These are phyloP conservation scores for Amanita subjunquillea DNA, from an alignment of 768 basidiomycete species.

Conservation along the genomic window DNA sequence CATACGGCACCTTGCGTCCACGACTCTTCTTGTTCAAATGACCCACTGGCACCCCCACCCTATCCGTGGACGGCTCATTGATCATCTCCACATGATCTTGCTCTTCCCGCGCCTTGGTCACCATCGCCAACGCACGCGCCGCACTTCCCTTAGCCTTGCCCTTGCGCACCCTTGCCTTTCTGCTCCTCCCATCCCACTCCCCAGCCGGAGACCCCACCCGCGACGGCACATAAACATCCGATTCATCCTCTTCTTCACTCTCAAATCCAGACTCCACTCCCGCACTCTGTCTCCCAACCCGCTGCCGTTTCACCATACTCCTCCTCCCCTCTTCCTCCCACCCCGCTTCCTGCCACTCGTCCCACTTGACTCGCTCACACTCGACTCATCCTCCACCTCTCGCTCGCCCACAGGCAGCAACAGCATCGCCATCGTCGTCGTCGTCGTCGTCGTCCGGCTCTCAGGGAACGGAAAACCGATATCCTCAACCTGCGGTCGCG, in stretches of 20 bases:
- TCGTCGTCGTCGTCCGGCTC: neutral
- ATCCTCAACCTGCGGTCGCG: neutral
- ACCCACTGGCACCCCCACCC: slow-evolving; percentile 6
- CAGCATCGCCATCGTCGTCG: no score
- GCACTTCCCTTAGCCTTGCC: slow-evolving; percentile 25
- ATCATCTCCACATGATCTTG: slow-evolving; percentile 6
- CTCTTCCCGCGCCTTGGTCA: slow-evolving; percentile 13
- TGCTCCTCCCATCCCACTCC: slow-evolving; percentile 1
- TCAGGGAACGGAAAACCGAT: neutral
- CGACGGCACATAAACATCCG: slow-evolving; percentile 20
- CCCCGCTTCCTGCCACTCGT: neutral
- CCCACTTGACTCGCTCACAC: neutral
- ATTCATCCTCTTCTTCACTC: slow-evolving; percentile 14
- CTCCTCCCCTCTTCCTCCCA: neutral
- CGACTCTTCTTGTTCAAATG: slow-evolving; percentile 48
- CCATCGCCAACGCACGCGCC: slow-evolving; percentile 21
- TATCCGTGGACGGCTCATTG: slow-evolving; percentile 15
- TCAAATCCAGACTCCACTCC: neutral
- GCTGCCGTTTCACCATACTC: slow-evolving; percentile 3
- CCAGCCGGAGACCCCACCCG: slow-evolving; percentile 12
- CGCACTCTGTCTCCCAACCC: neutral
- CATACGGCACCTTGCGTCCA: slow-evolving; percentile 45
- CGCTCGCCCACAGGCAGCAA: neutral
- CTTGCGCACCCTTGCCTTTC: slow-evolving; percentile 12
- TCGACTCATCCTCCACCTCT: neutral